Evolutionary conservation across 805 yeast species (phyloP), one percentile per base, ranked within the genome.

Genomic region (Saccharomycopsis sp.): DNA sequence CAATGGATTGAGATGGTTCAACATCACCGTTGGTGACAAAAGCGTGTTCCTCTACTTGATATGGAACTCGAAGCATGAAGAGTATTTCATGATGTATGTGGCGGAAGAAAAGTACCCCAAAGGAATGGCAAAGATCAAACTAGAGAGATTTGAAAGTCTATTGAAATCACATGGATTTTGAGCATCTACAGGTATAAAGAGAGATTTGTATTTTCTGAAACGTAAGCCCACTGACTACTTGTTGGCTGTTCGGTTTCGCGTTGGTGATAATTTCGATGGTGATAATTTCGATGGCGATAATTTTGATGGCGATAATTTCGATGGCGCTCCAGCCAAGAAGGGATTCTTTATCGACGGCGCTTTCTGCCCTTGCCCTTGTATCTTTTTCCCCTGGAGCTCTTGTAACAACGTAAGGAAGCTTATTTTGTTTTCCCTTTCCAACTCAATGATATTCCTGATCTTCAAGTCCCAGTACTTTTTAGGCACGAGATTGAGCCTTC

Each of bases 401-500:
- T 22, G 19, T 26, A 41, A 29, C 9, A 41, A 21, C 3, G 41
- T 25, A 3, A 37, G 33, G 33, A 46, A 46, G 3, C 44, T 46
- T 12, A 46, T 41, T 27, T 43, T 43, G 13, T 41, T 36, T 10
- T 41, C 4, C 15, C 47, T 15, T 16, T 46, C 49, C 21, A 46
- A 20, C 10, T 43, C 41, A 10, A 46, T 31, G 4, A 46, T 38
- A 23, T 46, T 45, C 9, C 26, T 29, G n/a, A 46, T 13, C 31
- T 46, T 43, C 2, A 42, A 12, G 22, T 39, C 25, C 45, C 49
- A 39, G 20, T 39, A 46, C 27, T 42, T 42, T 15, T 43, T 46
- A 15, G 49, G 49, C 18, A 46, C 46, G 23, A 36, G 34, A 30
- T 46, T 43, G 10, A 43, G 21, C n/a, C 48, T 29, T 22, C 35